phyloP scores from a whole-genome alignment of 129 eudicot species.

The Logfia minima region DNA sequence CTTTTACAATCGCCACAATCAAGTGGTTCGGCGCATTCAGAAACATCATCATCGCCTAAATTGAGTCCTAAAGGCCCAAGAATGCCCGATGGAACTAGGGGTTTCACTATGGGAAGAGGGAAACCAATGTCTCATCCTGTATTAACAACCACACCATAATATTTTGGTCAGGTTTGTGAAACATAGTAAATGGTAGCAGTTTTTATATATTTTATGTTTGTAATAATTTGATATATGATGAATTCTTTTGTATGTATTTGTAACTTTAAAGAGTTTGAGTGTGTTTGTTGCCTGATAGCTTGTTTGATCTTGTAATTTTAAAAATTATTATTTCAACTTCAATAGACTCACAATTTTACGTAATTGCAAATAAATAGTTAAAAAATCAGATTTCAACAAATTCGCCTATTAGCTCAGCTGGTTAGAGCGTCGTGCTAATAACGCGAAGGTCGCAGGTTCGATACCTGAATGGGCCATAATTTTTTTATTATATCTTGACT shows the following conservation, averaged over 20 bases:
- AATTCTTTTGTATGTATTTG: slow-evolving; percentile 16
- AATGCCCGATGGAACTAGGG: slow-evolving; percentile 98
- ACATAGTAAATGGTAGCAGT: slow-evolving; percentile 22
- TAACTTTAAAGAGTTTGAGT: slow-evolving; percentile 16
- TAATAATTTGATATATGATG: slow-evolving; percentile 21
- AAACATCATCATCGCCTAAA: slow-evolving; percentile 34
- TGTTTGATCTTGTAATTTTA: neutral
- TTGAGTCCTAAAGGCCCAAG: slow-evolving; percentile 72
- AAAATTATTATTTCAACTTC: neutral
- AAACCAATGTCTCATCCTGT: slow-evolving; percentile 55
- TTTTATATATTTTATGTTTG: slow-evolving; percentile 21
- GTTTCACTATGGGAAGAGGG: slow-evolving; percentile 97
- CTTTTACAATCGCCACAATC: slow-evolving; percentile 45
- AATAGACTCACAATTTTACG: too few relatives aligned
- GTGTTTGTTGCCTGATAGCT: slow-evolving; percentile 9
- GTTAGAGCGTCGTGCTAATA: slow-evolving; percentile 99
- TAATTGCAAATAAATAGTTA: too few relatives aligned
- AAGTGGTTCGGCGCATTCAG: slow-evolving; percentile 27
- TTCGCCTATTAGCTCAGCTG: slow-evolving; percentile 90
- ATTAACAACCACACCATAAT: slow-evolving; percentile 29
- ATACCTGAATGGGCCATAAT: slow-evolving; percentile 93
- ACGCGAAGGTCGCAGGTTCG: slow-evolving; percentile 99
- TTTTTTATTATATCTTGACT: too few relatives aligned
- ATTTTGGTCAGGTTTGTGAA: slow-evolving; percentile 22
- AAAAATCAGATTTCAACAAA: too few relatives aligned